Evolutionary conservation across 176 grass and related monocot genomes (phyloP).

Genomic region (Phoenix dactylifera): DNA sequence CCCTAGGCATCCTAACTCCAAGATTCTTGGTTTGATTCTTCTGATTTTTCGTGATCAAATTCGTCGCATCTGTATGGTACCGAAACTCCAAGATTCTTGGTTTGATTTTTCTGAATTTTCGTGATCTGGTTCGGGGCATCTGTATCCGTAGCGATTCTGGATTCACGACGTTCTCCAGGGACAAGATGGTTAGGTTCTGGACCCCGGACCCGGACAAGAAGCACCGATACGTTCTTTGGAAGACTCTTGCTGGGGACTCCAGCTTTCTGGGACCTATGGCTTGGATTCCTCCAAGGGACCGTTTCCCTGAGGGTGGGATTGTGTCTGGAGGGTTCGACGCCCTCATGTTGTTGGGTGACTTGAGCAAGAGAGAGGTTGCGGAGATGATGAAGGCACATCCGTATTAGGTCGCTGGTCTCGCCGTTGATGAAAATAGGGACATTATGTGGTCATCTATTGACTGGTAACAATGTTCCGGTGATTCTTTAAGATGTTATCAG

Average conservation of each 20-base stretch:
- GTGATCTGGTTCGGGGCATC: conserved; percentile 60
- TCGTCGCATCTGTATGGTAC: conserved; percentile 59
- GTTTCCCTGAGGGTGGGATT: conserved; percentile 64
- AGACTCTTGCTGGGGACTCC: conserved; percentile 69
- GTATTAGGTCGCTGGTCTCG: conserved; percentile 77
- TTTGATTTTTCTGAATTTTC: conserved; percentile 6
- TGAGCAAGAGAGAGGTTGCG: conserved; percentile 45
- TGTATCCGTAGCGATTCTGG: conserved; percentile 74
- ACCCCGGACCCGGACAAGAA: conserved; percentile 37
- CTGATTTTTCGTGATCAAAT: conserved; percentile 30
- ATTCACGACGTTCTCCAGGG: conserved; percentile 73
- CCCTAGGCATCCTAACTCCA: no score
- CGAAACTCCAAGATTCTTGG: neutral
- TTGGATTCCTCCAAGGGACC: conserved; percentile 65
- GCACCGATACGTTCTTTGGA: conserved; percentile 46
- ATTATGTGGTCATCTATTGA: conserved; percentile 92
- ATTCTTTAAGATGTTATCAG: no score
- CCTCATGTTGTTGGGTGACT: conserved; percentile 56
- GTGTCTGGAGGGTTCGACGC: conserved; percentile 94
- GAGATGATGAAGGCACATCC: no score
- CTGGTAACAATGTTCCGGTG: conserved; percentile 30
- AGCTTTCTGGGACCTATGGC: conserved; percentile 82
- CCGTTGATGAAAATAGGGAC: conserved; percentile 71
- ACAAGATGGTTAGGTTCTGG: conserved; percentile 69
- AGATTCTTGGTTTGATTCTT: neutral